Conservation (phyloP, 2,329 filamentous ascomycete species). For the Trichoderma breve region DNA sequence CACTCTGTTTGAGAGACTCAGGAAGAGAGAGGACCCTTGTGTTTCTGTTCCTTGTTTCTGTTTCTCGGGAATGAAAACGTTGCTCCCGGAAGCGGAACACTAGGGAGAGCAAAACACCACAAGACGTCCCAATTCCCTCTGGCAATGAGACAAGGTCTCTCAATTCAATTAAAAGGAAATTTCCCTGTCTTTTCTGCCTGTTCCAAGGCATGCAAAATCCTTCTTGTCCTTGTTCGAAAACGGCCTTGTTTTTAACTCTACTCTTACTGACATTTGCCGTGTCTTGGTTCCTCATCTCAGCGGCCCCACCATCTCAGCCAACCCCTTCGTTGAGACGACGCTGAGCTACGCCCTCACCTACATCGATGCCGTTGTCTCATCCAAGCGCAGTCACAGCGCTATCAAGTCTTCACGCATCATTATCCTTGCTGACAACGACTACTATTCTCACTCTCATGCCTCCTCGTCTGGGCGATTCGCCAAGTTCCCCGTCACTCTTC, state of each 20-base stretch:
- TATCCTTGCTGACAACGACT: slow-evolving; percentile 92
- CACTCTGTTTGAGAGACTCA: neutral
- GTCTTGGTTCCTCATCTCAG: slow-evolving; percentile 31
- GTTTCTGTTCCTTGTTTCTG: neutral
- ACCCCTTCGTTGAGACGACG: slow-evolving; percentile 90
- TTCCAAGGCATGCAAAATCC: neutral
- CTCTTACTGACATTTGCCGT: slow-evolving; percentile 6
- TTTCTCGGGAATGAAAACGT: neutral
- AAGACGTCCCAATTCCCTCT: neutral
- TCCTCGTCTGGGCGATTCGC: slow-evolving; percentile 59
- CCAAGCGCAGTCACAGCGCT: slow-evolving; percentile 38
- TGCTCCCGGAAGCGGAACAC: neutral
- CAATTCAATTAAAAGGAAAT: neutral
- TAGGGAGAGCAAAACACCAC: neutral
- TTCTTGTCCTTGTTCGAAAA: neutral
- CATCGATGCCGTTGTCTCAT: slow-evolving; percentile 49
- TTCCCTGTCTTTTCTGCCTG: neutral
- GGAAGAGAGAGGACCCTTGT: neutral
- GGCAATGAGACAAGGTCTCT: slow-evolving; percentile 13
- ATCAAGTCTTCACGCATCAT: slow-evolving; percentile 72
- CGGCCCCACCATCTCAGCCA: slow-evolving; percentile 50
- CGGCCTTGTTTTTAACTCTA: neutral
- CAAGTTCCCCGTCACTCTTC: slow-evolving; percentile 72
- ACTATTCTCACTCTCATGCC: slow-evolving; percentile 69
- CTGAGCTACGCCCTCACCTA: slow-evolving; percentile 86